Evolutionary conservation across 2,329 filamentous ascomycete genomes (phyloP).

Genomic region (Cryphonectria naterciae): DNA sequence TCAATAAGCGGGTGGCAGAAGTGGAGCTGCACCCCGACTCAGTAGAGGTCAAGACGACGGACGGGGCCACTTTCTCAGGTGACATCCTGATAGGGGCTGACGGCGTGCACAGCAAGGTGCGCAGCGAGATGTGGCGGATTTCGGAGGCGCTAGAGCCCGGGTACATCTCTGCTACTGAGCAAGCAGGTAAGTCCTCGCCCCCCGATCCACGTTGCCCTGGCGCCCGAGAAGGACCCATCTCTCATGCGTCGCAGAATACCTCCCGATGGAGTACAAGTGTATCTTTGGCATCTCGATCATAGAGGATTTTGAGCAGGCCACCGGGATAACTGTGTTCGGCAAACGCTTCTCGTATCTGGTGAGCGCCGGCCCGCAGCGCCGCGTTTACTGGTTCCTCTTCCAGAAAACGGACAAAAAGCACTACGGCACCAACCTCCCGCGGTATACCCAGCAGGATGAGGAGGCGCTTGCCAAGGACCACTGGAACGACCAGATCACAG

Average conservation of each 20-base stretch:
- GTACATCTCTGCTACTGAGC: constrained; percentile 8
- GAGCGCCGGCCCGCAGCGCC: constrained; percentile 24
- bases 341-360: constrained; percentile 24
- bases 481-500: constrained; percentile 23
- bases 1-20: constrained; percentile 36
- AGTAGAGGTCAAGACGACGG: constrained; percentile 19
- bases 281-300: constrained; percentile 30
- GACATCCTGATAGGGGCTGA: constrained; percentile 31
- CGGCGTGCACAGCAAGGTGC: constrained; percentile 26
- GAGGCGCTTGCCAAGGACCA: constrained; percentile 12
- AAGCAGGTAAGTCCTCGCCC: neutral
- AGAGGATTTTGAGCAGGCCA: neutral
- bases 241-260: neutral
- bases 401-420: constrained; percentile 14
- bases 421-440: constrained; percentile 29
- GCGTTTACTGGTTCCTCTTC: constrained; percentile 32
- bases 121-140: constrained; percentile 32
- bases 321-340: no score
- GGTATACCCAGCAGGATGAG: constrained; percentile 29
- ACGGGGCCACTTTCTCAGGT: constrained; percentile 28
- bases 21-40: constrained; percentile 31
- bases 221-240: no score
- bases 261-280: constrained; percentile 25
- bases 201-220: no score
- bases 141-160: constrained; percentile 2